These are phyloP conservation scores for Aspergillus nidulans DNA, from an alignment of 495 filamentous ascomycete species.

Conservation along the genomic window DNA sequence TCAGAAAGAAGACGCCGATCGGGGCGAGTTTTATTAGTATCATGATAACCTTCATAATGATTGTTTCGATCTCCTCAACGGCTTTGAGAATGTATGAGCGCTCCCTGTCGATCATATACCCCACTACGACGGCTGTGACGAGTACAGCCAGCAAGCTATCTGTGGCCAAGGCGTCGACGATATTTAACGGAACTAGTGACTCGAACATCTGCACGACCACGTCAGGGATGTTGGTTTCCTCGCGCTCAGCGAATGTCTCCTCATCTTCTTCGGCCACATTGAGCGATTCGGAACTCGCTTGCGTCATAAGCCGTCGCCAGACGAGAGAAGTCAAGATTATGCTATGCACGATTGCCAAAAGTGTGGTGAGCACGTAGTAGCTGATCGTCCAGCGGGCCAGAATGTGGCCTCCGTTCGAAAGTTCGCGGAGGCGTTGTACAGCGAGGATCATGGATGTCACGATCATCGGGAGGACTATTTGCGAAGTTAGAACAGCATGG, in stretches of 20 bases:
- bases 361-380: slow-evolving; percentile 11
- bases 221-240: slow-evolving; percentile 3
- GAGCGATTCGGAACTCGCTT: neutral
- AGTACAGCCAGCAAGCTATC: slow-evolving; percentile 10
- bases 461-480: slow-evolving; percentile 9
- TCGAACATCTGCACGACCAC: slow-evolving; percentile 13
- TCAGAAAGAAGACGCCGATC: slow-evolving; percentile 12
- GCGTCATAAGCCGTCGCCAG: slow-evolving; percentile 8
- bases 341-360: slow-evolving; percentile 9
- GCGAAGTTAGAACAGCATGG: neutral
- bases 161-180: slow-evolving; percentile 6
- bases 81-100: slow-evolving; percentile 5
- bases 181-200: slow-evolving; percentile 2
- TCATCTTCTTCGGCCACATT: slow-evolving; percentile 5
- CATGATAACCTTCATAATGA: slow-evolving; percentile 10
- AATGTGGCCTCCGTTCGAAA: slow-evolving; percentile 6
- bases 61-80: slow-evolving; percentile 6
- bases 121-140: slow-evolving; percentile 8
- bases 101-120: slow-evolving; percentile 2
- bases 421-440: slow-evolving; percentile 7
- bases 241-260: slow-evolving; percentile 3
- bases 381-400: slow-evolving; percentile 12
- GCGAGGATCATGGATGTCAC: slow-evolving; percentile 12
- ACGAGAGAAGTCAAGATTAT: slow-evolving; percentile 7
- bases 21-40: slow-evolving; percentile 8